Percentiles rank a stretch among this genome's conserved stretches.
phyloP scores from a whole-genome alignment of 305 asterid species.

The Fraxinus greggii region DNA sequence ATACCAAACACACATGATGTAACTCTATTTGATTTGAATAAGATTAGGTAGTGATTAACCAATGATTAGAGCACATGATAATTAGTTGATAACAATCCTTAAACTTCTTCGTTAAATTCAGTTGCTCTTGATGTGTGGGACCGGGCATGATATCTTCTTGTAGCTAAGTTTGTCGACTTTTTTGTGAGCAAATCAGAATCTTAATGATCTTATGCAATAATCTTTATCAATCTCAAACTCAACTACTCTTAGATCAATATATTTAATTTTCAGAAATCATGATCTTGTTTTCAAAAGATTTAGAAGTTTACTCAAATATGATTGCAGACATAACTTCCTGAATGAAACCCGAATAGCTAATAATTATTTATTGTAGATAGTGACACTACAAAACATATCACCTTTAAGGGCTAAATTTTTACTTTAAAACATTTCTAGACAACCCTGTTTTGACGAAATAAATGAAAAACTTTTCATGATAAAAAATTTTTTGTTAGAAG shows the following conservation, averaged over 20 bases:
- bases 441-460: too few relatives aligned
- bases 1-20: background rate
- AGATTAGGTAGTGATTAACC: background rate
- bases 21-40: too few relatives aligned
- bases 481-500: too few relatives aligned
- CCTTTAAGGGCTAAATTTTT: too few relatives aligned
- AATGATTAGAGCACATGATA: background rate
- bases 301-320: background rate
- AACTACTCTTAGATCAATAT: slow-evolving; percentile 24
- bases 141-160: slow-evolving; percentile 29
- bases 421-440: too few relatives aligned
- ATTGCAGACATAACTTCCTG: background rate
- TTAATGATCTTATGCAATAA: slow-evolving; percentile 22
- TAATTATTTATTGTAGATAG: background rate
- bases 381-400: too few relatives aligned
- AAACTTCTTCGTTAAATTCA: background rate
- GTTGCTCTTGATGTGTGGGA: slow-evolving; percentile 22
- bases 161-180: slow-evolving; percentile 28
- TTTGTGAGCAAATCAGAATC: slow-evolving; percentile 36
- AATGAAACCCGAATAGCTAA: background rate
- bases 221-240: slow-evolving; percentile 28
- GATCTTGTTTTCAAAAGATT: background rate
- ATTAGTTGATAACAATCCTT: background rate
- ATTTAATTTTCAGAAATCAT: background rate
- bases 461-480: too few relatives aligned